Evolutionary conservation across 1,139 yeast genomes (phyloP), one percentile per base, ranked within the genome.

Genomic region (Kodamaea fungicola): DNA sequence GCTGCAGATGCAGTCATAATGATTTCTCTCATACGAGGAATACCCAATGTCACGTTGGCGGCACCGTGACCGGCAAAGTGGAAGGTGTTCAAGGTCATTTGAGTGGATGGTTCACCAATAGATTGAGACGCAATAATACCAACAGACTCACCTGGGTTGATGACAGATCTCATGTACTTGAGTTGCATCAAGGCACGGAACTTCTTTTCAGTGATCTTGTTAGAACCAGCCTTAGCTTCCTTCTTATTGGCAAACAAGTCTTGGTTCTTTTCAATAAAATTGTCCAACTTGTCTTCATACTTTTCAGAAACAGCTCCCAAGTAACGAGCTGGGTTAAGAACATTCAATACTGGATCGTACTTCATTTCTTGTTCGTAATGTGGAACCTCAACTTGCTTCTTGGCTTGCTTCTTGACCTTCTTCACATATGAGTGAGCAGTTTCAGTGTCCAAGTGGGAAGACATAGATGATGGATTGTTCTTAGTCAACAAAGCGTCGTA

Each of bases 61-160:
- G 98, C 99, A 79, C 99, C 99, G 70, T 94, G 98, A 62, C 99
- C 99, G 52, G 99, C 99, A 58, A 94, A 94, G 72, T 94, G 99
- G 95, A 94, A 94, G 39, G 99, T 94, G 64, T 94, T 94, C 57
- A 94, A 78, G 13, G 99, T 94, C 99, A 94, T 94, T 71, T 94
- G 99, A 6, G 99, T 94, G 4, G 97, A 89, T 36, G 99, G 99
- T 67, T 94, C 99, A 68, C 99, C 99, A 60, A 94, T 83, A 40
- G 97, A 90, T 67, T 94, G 97, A 29, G 97, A 86, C 7, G 98
- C 98, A 66, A 94, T 85, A 57, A 94, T 90, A 65, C 99, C 99
- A 41, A 94, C 98, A 34, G 97, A 81, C 64, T 94, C 99, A 59
- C 99, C 98, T 8, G 99, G 97, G 55, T 89, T 79, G 39, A 92